Evolutionary conservation across 495 filamentous ascomycete species (phyloP), one percentile per base, ranked within the genome.

Genomic region (Ramalina peruviana): DNA sequence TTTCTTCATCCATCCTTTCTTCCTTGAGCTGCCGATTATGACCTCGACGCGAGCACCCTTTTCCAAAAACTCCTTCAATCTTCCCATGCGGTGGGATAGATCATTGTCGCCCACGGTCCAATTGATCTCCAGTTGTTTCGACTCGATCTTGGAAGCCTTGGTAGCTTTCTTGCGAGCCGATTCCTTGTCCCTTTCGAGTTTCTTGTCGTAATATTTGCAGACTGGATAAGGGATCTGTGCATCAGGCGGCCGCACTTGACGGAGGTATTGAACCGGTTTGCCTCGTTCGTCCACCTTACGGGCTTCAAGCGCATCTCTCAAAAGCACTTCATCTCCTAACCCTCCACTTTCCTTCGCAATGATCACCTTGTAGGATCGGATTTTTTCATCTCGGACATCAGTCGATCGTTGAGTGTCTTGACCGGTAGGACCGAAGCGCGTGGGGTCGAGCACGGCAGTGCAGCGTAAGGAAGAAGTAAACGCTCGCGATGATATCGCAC

Each of bases 101-200:
- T 89, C 85, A 62, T 84, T 69, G 10, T 60, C 54, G 48, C 78
- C 79, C 54, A 90, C 88, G 23, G 82, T 78, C 88, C 88, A 94
- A 63, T 86, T 86, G 53, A 94, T 21, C 67, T 94, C 88, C 15
- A 94, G 59, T 59, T 83, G 78, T 69, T 94, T 93, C 6, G 61
- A 53, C 12, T 57, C 41, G 11, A 36, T 46, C 42, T 64, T 67
- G 13, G 53, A n/a, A 11, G 56, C 54, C 37, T 67, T 66, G 15
- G 15, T 16, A 39, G 40, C 59, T 42, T 72, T 72, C 16, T 61
- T 64, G 49, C 62, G 66, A n/a, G 61, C 65, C 23, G 65, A 60
- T 52, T 73, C 68, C 11, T 63, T 58, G 38, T 70, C 63, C 17
- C 61, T 62, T 23, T 67, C 43, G 2, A 65, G 65, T 30, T 66